Evolutionary conservation across 225 moss, liverwort and hornwort genomes (phyloP), one percentile per base, ranked within the genome.

Genomic region (Neckera pumila): DNA sequence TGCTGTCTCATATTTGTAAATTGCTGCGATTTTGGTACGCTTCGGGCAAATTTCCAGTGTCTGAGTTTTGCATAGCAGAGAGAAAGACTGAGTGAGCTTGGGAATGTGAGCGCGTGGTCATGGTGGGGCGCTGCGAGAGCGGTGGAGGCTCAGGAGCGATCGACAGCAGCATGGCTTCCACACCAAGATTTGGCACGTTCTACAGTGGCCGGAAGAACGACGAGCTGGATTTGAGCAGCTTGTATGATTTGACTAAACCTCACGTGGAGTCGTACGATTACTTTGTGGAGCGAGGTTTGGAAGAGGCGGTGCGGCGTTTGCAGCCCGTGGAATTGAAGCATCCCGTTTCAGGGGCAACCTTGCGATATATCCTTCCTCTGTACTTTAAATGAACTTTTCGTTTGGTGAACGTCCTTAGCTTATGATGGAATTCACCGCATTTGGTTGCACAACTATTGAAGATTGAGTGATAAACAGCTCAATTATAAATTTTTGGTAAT

Each of bases 241-340:
- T 97, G 84, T 57, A 87, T 83, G 94, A 94, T 53, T 84, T 98
- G 64, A 95, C 95, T 63, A 91, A 85, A 63, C 98, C 98, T 53
- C 98, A 98, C 90, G 93, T 97, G 36, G 98, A 97, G n/a, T 98
- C 98, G 3, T 98, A 89, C 63, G 96, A 98, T 71, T 98, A 97
- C 81, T 98, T 98, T 64, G 96, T 95, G 85, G 96, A 97, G 80
- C 93, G 97, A 43, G 98, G 98, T 36, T 92, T 98, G 76, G 91
- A 93, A 45, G 89, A 91, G 85, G 96, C 98, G 22, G 91, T 96
- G 76, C 90, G 92, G 17, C 94, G 90, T 20, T 86, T 97, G 87
- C 95, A 93, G 87, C 91, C 93, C 31, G 92, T 98, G 90, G 95
- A 97, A 90, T 86, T 97, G 81, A 90, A 89, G 63, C 96, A 97